Conservation (phyloP, 257 asterid species). For the Lycium barbarum region DNA sequence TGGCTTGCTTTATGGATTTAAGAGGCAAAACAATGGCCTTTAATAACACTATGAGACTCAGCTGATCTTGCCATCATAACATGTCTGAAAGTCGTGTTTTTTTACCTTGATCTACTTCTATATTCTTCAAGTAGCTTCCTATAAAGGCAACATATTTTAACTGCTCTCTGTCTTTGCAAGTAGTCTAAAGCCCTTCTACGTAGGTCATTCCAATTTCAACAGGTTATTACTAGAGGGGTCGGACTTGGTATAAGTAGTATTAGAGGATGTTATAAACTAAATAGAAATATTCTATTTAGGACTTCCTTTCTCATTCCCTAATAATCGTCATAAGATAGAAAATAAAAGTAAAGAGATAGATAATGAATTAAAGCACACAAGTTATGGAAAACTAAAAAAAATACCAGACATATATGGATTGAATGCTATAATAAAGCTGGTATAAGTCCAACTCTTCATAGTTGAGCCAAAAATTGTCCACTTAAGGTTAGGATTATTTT, state of each 20-base stretch:
- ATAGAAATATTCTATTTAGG: background rate
- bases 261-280: background rate
- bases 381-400: background rate
- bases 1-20: background rate
- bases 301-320: background rate
- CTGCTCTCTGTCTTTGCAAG: background rate
- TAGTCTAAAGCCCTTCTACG: background rate
- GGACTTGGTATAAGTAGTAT: background rate
- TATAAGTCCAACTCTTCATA: background rate
- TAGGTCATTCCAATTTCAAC: background rate
- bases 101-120: constrained; percentile 12
- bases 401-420: background rate
- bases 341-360: background rate
- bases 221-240: background rate
- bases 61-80: background rate
- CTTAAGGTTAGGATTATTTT: background rate
- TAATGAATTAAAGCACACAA: background rate
- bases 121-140: background rate
- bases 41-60: background rate
- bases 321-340: background rate
- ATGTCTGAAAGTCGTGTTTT: background rate
- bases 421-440: background rate
- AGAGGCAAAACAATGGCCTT: background rate
- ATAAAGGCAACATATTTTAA: background rate
- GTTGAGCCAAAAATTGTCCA: background rate